Percentiles rank a stretch among this genome's conserved stretches.
Conservation (phyloP, 2,329 filamentous ascomycete species). For the Peltaster fructicola region DNA sequence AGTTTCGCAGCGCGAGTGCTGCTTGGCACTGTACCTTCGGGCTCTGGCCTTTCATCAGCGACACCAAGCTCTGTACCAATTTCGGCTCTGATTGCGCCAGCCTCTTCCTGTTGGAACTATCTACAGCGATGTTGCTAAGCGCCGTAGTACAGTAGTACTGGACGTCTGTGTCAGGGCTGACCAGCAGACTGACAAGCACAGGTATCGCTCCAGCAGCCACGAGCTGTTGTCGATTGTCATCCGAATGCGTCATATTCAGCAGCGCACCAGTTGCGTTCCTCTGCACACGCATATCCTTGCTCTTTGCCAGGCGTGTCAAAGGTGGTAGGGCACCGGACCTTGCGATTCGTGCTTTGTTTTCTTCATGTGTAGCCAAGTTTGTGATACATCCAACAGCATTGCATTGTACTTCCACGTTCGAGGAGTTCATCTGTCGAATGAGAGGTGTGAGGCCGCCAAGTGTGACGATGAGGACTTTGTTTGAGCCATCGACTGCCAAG, state of each 20-base stretch:
- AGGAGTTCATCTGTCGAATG: slow-evolving; percentile 95
- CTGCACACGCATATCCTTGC: slow-evolving; percentile 96
- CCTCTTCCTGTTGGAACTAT: slow-evolving; percentile 76
- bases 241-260: slow-evolving; percentile 98
- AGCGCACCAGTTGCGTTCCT: slow-evolving; percentile 91
- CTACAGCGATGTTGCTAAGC: slow-evolving; percentile 94
- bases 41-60: slow-evolving; percentile 92
- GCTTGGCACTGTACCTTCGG: slow-evolving; percentile 98
- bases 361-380: slow-evolving; percentile 92
- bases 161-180: slow-evolving; percentile 85
- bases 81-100: slow-evolving; percentile 80
- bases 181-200: slow-evolving; percentile 84
- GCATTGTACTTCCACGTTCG: slow-evolving; percentile 96
- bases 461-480: slow-evolving; percentile 91
- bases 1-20: slow-evolving; percentile 77
- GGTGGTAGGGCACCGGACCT: slow-evolving; percentile 83
- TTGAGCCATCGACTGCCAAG: slow-evolving; percentile 91
- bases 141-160: slow-evolving; percentile 99
- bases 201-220: slow-evolving; percentile 97
- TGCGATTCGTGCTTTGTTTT: slow-evolving; percentile 98
- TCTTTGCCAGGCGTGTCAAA: slow-evolving; percentile 81
- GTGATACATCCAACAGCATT: slow-evolving; percentile 98
- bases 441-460: slow-evolving; percentile 78
- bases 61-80: slow-evolving; percentile 82
- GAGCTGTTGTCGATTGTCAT: slow-evolving; percentile 93